Conservation (phyloP, 257 asterid species). For the Solanum rostratum region DNA sequence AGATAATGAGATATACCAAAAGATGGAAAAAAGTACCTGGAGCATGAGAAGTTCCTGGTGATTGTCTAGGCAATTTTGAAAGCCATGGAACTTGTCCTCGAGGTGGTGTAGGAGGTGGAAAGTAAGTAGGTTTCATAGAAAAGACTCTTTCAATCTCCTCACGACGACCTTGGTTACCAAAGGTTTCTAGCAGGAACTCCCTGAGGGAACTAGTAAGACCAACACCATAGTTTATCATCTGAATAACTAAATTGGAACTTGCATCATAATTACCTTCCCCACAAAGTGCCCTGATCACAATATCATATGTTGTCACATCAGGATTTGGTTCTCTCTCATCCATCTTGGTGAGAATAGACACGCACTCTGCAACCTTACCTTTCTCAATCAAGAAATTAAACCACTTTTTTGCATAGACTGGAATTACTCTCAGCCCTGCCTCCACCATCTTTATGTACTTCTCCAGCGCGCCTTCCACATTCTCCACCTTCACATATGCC, state of each 20-base stretch:
- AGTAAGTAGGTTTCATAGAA: no score
- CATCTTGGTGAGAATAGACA: slow-evolving; percentile 58
- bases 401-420: slow-evolving; percentile 68
- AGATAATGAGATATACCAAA: not conserved
- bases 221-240: slow-evolving; percentile 46
- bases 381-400: slow-evolving; percentile 59
- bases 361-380: slow-evolving; percentile 49
- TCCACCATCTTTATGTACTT: slow-evolving; percentile 68
- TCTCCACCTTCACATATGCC: slow-evolving; percentile 47
- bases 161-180: slow-evolving; percentile 47
- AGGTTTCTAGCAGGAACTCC: slow-evolving; percentile 41
- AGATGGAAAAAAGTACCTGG: not conserved
- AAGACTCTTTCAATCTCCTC: no score
- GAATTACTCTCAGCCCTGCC: slow-evolving; percentile 69
- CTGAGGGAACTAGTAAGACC: slow-evolving; percentile 45
- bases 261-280: slow-evolving; percentile 36
- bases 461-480: slow-evolving; percentile 42
- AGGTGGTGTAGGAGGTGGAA: no score
- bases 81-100: no score
- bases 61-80: slow-evolving; percentile 20
- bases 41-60: not conserved
- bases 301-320: slow-evolving; percentile 63
- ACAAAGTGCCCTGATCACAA: slow-evolving; percentile 58
- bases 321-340: slow-evolving; percentile 71
- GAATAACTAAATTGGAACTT: slow-evolving; percentile 27